These are phyloP conservation scores for Choiromyces venosus DNA, from an alignment of 495 filamentous ascomycete species.

Conservation along the genomic window DNA sequence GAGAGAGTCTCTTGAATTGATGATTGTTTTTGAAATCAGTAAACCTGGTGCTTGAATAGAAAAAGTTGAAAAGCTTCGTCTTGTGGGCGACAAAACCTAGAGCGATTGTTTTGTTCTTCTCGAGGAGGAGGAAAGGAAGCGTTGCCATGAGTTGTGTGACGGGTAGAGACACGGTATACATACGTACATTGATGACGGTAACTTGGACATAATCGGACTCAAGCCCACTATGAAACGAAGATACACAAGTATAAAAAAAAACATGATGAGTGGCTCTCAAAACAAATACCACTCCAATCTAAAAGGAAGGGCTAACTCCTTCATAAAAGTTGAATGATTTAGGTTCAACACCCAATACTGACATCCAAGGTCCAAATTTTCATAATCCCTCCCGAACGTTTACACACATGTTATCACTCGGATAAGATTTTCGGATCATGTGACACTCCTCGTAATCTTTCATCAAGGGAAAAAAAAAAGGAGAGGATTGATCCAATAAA, in stretches of 20 bases:
- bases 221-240: background rate
- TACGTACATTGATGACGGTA: background rate
- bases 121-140: background rate
- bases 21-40: background rate
- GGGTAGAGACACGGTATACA: background rate
- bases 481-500: background rate
- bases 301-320: background rate
- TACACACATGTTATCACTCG: background rate
- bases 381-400: background rate
- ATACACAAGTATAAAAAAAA: background rate
- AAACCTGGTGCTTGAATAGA: background rate
- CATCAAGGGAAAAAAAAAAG: no score
- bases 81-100: background rate
- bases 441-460: background rate
- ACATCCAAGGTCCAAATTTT: background rate
- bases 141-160: background rate
- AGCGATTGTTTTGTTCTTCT: background rate
- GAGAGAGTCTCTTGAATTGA: background rate
- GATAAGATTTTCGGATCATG: background rate
- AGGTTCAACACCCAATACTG: background rate
- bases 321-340: background rate
- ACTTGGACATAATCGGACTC: background rate
- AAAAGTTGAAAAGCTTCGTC: background rate
- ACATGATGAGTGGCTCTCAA: background rate
- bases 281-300: background rate